Percentiles rank a stretch among this genome's conserved stretches.
Evolutionary conservation across 169 alveolate genomes (phyloP).

Genomic region (Eimeria necatrix): DNA sequence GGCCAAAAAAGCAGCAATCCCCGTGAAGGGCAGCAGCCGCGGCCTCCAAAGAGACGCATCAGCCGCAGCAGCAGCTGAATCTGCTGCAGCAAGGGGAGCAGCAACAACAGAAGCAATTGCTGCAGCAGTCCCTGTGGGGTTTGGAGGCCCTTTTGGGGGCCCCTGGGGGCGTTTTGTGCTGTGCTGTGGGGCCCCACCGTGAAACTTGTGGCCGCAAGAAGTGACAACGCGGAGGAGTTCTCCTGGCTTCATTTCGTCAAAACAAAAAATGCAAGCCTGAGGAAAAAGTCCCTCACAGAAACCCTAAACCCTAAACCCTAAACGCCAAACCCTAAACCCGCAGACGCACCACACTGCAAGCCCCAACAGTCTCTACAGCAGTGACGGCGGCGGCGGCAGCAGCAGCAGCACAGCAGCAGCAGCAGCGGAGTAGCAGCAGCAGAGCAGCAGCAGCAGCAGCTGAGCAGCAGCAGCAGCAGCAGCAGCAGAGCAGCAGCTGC

Average conservation of each 20-base stretch:
- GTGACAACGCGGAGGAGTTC: constrained; percentile 66
- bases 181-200: constrained; percentile 48
- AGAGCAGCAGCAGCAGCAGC: constrained; percentile 19
- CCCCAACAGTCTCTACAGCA: background rate
- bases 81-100: background rate
- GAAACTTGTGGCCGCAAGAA: constrained; percentile 55
- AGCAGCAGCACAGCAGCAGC: too few species aligned
- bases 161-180: background rate
- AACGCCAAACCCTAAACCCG: background rate
- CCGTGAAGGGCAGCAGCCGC: background rate
- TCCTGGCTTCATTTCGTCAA: constrained; percentile 52
- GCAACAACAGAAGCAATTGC: background rate
- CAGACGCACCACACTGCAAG: background rate
- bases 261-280: constrained; percentile 52
- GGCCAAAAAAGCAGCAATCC: background rate
- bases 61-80: background rate
- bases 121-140: background rate
- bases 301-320: constrained; percentile 41
- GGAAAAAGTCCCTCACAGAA: background rate
- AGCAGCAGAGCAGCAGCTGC: background rate
- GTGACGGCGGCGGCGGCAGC: background rate
- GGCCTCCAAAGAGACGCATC: background rate
- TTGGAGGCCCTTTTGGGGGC: background rate
- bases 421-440: too few species aligned
- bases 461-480: constrained; percentile 14